Conservation (phyloP, 202 grass and related monocot species). For the Brachypodium distachyon region DNA sequence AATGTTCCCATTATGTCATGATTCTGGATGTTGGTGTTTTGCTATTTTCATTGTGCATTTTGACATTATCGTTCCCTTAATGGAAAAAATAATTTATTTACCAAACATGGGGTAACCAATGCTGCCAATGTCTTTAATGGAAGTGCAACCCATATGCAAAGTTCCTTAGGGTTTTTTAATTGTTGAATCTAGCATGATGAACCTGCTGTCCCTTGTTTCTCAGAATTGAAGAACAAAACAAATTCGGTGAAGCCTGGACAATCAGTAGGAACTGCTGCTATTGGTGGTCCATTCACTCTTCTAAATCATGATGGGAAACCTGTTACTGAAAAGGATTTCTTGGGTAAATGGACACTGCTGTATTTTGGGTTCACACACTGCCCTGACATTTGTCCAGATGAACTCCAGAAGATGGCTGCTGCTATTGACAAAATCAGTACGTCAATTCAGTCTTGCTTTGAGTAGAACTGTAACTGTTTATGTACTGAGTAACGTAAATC, state of each 20-base stretch:
- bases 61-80: background rate
- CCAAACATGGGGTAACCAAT: background rate
- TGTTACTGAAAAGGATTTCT: slow-evolving; percentile 54
- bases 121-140: background rate
- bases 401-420: slow-evolving; percentile 65
- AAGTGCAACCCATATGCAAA: background rate
- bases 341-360: slow-evolving; percentile 64
- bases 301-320: slow-evolving; percentile 43
- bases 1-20: background rate
- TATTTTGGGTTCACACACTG: slow-evolving; percentile 70
- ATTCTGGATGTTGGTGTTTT: background rate
- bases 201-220: background rate
- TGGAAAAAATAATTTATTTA: background rate
- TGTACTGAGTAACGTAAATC: background rate
- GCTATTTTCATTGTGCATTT: background rate
- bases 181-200: background rate
- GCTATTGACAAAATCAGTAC: slow-evolving; percentile 60
- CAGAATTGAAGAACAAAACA: slow-evolving; percentile 51
- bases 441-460: background rate
- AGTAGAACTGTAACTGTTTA: background rate
- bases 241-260: slow-evolving; percentile 43
- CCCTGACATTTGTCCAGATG: slow-evolving; percentile 69
- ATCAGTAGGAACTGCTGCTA: slow-evolving; percentile 47
- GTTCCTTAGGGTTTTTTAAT: background rate
- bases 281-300: slow-evolving; percentile 60